These are phyloP conservation scores for Cladosporium austrohemisphaericum DNA, from an alignment of 2,329 filamentous ascomycete genomes.

Conservation along the genomic window DNA sequence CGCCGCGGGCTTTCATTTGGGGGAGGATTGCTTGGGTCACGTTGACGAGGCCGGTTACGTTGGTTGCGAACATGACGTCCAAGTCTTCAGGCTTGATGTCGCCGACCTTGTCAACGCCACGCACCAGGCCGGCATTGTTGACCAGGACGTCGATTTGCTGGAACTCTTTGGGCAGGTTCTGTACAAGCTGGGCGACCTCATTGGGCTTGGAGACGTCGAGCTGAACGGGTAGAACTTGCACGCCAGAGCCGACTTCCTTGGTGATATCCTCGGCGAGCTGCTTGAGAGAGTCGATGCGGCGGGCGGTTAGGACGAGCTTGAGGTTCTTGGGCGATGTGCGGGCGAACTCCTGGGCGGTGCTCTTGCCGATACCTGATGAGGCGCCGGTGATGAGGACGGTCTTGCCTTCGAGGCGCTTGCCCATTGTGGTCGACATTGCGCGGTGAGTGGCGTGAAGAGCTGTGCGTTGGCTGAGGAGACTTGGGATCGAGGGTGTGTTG, in stretches of 20 bases:
- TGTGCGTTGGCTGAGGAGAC: not conserved
- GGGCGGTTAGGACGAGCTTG: slow-evolving; percentile 83
- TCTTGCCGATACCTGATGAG: slow-evolving; percentile 83
- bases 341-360: slow-evolving; percentile 86
- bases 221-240: slow-evolving; percentile 77
- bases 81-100: slow-evolving; percentile 80
- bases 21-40: slow-evolving; percentile 90
- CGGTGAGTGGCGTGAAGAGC: slow-evolving; percentile 22
- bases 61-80: slow-evolving; percentile 82
- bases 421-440: slow-evolving; percentile 65
- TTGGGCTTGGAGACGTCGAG: slow-evolving; percentile 81
- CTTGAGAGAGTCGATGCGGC: slow-evolving; percentile 73
- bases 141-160: slow-evolving; percentile 82
- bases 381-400: slow-evolving; percentile 89
- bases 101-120: slow-evolving; percentile 80
- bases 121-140: slow-evolving; percentile 93
- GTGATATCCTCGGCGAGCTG: slow-evolving; percentile 73
- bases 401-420: slow-evolving; percentile 85
- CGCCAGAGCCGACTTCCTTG: slow-evolving; percentile 70
- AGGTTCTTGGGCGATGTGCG: slow-evolving; percentile 74
- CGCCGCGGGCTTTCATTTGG: slow-evolving; percentile 65
- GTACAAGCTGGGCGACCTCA: slow-evolving; percentile 70
- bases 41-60: slow-evolving; percentile 91
- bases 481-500: not conserved
- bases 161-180: slow-evolving; percentile 73